Percentiles rank a stretch among this genome's conserved stretches.
These are phyloP conservation scores for Plasmodium gaboni DNA, from an alignment of 169 alveolate species.

Conservation along the genomic window DNA sequence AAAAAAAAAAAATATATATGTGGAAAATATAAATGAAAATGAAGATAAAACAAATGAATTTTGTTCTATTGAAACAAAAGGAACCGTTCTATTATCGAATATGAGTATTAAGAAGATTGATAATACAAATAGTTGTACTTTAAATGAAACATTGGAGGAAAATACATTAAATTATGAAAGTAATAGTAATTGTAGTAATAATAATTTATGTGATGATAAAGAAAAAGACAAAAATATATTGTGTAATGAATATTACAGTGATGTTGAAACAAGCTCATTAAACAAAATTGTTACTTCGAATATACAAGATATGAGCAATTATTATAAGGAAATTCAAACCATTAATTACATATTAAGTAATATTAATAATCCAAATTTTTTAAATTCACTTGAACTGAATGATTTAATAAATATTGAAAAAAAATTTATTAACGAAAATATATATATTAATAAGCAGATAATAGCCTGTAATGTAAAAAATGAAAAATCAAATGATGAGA, in stretches of 20 bases:
- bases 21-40: too few relatives aligned
- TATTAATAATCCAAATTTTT: conserved; percentile 34
- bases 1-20: too few relatives aligned
- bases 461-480: conserved; percentile 18
- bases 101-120: too few relatives aligned
- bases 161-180: not conserved
- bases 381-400: conserved; percentile 14
- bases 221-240: not conserved
- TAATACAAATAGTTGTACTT: not conserved
- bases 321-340: conserved; percentile 31
- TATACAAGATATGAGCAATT: not conserved
- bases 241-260: not conserved
- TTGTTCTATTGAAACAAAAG: too few relatives aligned
- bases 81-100: too few relatives aligned
- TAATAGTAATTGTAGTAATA: not conserved
- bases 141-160: not conserved
- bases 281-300: not conserved
- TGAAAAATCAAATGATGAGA: not conserved
- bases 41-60: too few relatives aligned
- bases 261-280: not conserved
- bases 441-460: conserved; percentile 47
- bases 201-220: not conserved
- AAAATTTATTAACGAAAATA: conserved; percentile 38
- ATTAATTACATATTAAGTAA: conserved; percentile 37
- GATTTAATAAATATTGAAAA: conserved; percentile 51